phyloP scores from a whole-genome alignment of 306 rosid species.

The Trichosanthes cucumerina region DNA sequence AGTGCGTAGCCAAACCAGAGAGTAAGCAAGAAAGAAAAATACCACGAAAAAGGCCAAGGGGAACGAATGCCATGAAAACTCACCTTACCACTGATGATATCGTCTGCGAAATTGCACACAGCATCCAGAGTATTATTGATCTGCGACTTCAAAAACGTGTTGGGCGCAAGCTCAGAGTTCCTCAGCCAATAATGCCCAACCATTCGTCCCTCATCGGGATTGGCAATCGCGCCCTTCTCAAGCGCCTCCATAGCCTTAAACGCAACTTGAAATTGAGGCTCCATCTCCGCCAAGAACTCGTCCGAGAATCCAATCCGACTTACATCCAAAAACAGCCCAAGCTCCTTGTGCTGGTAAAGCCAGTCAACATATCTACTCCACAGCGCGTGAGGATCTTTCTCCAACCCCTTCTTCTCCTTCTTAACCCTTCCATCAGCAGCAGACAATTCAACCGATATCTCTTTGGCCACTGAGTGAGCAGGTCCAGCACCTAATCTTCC shows the following conservation, averaged over 20 bases:
- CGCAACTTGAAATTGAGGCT: constrained; percentile 59
- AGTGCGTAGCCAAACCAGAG: not conserved
- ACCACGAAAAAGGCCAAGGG: not conserved
- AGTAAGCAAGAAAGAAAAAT: not conserved
- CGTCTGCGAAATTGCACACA: constrained; percentile 48
- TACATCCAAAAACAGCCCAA: constrained; percentile 69
- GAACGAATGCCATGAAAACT: constrained; percentile 16
- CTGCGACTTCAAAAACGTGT: constrained; percentile 40
- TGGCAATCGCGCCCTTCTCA: constrained; percentile 87
- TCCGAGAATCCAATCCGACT: constrained; percentile 92
- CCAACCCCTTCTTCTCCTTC: constrained; percentile 28
- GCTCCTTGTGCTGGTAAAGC: constrained; percentile 88
- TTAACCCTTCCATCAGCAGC: constrained; percentile 10
- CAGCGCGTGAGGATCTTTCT: constrained; percentile 58
- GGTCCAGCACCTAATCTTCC: constrained; percentile 8
- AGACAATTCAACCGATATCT: constrained; percentile 36
- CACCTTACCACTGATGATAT: constrained; percentile 90
- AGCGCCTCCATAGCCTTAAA: constrained; percentile 69
- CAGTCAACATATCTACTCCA: constrained; percentile 78
- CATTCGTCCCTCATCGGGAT: constrained; percentile 96
- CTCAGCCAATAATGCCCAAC: constrained; percentile 97
- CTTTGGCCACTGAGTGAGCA: constrained; percentile 55
- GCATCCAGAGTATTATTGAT: constrained; percentile 61
- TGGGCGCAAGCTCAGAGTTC: constrained; percentile 65
- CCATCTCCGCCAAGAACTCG: constrained; percentile 68